Evolutionary conservation across 2,329 filamentous ascomycete genomes (phyloP).

Genomic region (Ophiosphaerella narmari): DNA sequence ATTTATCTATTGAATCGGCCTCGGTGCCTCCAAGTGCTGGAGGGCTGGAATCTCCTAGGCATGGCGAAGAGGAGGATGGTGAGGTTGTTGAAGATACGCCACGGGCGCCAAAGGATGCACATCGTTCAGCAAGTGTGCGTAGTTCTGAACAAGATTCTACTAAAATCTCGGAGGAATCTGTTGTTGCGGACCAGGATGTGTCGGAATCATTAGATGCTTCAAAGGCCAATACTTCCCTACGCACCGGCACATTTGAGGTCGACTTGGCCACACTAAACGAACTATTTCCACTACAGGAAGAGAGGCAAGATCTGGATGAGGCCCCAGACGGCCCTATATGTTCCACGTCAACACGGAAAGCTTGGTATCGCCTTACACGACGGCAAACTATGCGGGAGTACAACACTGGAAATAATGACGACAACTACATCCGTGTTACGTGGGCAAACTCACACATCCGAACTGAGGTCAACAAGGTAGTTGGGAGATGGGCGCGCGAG

Average conservation of each 20-base stretch:
- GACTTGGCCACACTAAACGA: conserved; percentile 30
- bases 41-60: background rate
- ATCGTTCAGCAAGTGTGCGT: background rate
- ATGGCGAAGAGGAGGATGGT: background rate
- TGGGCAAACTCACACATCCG: conserved; percentile 43
- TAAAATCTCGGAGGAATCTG: background rate
- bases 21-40: too few relatives aligned
- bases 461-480: conserved; percentile 41
- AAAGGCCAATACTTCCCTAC: background rate
- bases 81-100: background rate
- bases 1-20: background rate
- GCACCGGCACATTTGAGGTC: background rate
- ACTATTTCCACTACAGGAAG: conserved; percentile 28
- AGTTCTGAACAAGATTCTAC: too few relatives aligned
- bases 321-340: conserved; percentile 38
- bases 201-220: background rate
- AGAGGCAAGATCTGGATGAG: conserved; percentile 11
- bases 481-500: conserved; percentile 44
- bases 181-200: background rate
- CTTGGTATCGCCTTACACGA: conserved; percentile 48
- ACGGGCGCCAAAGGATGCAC: background rate
- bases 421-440: conserved; percentile 45
- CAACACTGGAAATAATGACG: conserved; percentile 39
- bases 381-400: conserved; percentile 46
- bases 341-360: conserved; percentile 42